Evolutionary conservation across 1,284 basidiomycete species (phyloP), one percentile per base, ranked within the genome.

Genomic region (Leccinum angustisporum): DNA sequence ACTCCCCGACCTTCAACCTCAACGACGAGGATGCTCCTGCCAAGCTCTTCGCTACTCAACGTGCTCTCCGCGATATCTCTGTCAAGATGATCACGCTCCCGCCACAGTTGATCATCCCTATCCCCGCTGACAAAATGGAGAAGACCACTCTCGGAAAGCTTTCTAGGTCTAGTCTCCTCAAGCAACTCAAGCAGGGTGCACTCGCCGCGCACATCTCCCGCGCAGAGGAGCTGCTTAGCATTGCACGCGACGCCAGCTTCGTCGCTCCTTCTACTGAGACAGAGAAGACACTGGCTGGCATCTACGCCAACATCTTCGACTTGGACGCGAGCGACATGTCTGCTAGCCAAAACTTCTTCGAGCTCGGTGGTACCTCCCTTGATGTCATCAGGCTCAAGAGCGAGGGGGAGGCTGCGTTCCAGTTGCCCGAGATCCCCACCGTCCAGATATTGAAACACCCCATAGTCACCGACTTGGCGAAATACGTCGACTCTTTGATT

Each of bases 371-470:
- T 52, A 73, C 74, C 6, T 73, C 72, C 11, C 73, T 73, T 10
- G 72, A 73, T 21, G 74, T 75, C 1, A 72, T 73, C 58, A 61
- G 65, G 11, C 67, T 73, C 40, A 80, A 79, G 67, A 72, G 76
- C 33, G 65, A 71, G 10, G 71, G 77, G 33, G 74, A 80, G 62
- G 67, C 72, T 54, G 69, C 65, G 0, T 73, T 81, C 14, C 63
- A 64, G 1, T 66, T 80, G 55, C 54, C 65, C 0, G 77, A 81
- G 54, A 74, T 80, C 33, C 79, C 79, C 0, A 78, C 74, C 6
- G 78, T 80, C 48, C 77, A 78, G 63, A 66, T 81, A 25, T 77
- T 81, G 52, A 74, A 74, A 54, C 75, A 76, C 54, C 80, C 79
- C 16, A 61, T 75, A 30, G 51, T 81, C n/a, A 76, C 63, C 25